Base-by-base conservation (phyloP, 2,329 filamentous ascomycete genomes). In the Colletotrichum echinochloae region DNA sequence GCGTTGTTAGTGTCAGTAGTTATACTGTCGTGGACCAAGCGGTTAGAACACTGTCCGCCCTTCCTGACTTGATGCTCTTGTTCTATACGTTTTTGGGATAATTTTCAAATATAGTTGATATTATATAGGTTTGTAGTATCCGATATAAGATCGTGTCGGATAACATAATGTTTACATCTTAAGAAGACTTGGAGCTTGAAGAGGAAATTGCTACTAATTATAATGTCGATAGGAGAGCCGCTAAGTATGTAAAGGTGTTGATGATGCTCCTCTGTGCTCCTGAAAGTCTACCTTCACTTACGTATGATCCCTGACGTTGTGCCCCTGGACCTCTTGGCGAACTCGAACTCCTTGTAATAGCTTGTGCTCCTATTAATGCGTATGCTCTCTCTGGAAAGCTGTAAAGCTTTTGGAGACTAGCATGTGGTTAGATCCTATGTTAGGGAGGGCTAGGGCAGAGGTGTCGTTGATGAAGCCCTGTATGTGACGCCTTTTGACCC, bases 361-460 rank as follows among this genome's bases (percentile, higher is more conserved):
- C 28, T 18, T 0, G 33, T 14, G 2, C 30, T 48, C 12, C 44
- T 8, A 30, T 65, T 18, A 8, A 65, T 11, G 0, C 14, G 1
- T 9, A 65, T 16, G 3, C 8, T 20, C 8, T 5, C 8, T 20
- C 8, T 14, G 44, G 2, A 11, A 49, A 1, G 12, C 1, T 1
- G 54, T 54, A 14, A 30, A 52, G 1, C n/a, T 23, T 11, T 33
- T 16, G 2, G 55, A 57, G 7, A 59, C 5, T 4, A 52, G 16
- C 33, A 65, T 65, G 23, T 30, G 7, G 33, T 52, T 33, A 5
- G 63, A 59, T 1, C 63, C 46, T 4, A 46, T 65, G 33, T 51
- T 44, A 18, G 54, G 33, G 5, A 64, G 51, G 2, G 51, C 61
- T 3, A n/a, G 7, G 0, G 37, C 35, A 11, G n/a, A 7, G 18